These are phyloP conservation scores for Niebla homalea DNA, from an alignment of 495 filamentous ascomycete species.

Conservation along the genomic window DNA sequence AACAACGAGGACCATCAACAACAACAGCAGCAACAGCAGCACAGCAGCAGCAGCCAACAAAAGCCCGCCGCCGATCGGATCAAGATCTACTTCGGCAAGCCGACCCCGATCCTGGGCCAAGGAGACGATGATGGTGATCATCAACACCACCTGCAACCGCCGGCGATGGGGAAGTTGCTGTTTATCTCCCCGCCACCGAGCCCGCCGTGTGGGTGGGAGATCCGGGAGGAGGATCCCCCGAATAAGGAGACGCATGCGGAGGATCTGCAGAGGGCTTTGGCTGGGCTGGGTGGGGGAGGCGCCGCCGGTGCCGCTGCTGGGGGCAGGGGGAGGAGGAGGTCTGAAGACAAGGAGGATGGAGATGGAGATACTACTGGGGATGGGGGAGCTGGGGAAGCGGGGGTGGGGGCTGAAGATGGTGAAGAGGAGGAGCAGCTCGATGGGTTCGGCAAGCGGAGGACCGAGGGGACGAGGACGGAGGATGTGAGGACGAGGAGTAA, in stretches of 20 bases:
- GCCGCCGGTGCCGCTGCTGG: constrained; percentile 23
- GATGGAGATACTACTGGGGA: constrained; percentile 18
- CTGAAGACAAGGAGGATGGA: constrained; percentile 35
- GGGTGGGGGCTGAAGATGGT: constrained; percentile 20
- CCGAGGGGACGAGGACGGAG: constrained; percentile 8
- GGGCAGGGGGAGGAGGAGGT: background rate
- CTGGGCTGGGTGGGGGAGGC: constrained; percentile 37
- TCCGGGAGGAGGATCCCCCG: constrained; percentile 76
- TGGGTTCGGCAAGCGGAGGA: background rate
- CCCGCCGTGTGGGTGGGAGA: constrained; percentile 88
- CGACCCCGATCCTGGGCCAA: constrained; percentile 50
- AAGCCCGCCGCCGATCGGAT: constrained; percentile 37
- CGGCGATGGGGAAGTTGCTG: constrained; percentile 81
- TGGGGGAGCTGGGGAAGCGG: constrained; percentile 39
- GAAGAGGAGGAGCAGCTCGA: constrained; percentile 9
- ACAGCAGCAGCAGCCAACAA: background rate
- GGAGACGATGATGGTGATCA: constrained; percentile 45
- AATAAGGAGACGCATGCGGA: constrained; percentile 89
- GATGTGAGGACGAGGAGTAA: constrained; percentile 37
- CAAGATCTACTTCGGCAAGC: constrained; percentile 80
- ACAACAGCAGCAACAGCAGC: background rate
- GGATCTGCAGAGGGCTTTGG: constrained; percentile 70
- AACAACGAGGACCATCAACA: background rate
- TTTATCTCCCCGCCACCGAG: constrained; percentile 91
- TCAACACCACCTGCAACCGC: constrained; percentile 58